These are phyloP conservation scores for Lecanicillium sp. DNA, from an alignment of 2,329 filamentous ascomycete genomes.

Conservation along the genomic window DNA sequence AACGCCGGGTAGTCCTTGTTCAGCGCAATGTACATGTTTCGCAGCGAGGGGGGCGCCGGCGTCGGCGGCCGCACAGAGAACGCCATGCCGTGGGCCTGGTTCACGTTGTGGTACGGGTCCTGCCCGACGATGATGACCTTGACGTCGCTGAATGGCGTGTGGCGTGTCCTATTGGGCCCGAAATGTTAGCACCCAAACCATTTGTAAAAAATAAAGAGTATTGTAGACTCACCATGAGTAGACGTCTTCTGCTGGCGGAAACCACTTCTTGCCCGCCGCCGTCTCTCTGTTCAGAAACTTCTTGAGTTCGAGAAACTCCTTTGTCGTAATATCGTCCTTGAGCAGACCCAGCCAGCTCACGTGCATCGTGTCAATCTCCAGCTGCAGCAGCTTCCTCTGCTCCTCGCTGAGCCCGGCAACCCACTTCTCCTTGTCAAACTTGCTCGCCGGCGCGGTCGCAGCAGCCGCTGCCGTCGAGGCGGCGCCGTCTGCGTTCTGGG, in stretches of 20 bases:
- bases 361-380: slow-evolving; percentile 89
- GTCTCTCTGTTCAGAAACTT: slow-evolving; percentile 77
- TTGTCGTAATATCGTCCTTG: slow-evolving; percentile 75
- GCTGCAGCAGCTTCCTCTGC: slow-evolving; percentile 71
- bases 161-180: slow-evolving; percentile 72
- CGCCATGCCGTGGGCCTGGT: slow-evolving; percentile 92
- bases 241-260: slow-evolving; percentile 80
- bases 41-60: slow-evolving; percentile 78
- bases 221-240: slow-evolving; percentile 84
- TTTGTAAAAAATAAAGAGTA: slow-evolving; percentile 1
- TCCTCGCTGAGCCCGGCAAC: slow-evolving; percentile 71
- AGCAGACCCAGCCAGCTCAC: slow-evolving; percentile 86
- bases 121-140: slow-evolving; percentile 93
- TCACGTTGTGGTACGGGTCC: slow-evolving; percentile 93
- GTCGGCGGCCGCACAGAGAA: slow-evolving; percentile 93
- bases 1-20: slow-evolving; percentile 85
- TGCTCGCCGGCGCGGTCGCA: slow-evolving; percentile 33
- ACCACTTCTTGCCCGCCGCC: slow-evolving; percentile 67
- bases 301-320: slow-evolving; percentile 83
- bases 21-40: slow-evolving; percentile 88
- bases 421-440: slow-evolving; percentile 90
- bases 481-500: slow-evolving; percentile 24
- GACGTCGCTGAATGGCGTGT: slow-evolving; percentile 81
- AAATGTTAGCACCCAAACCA: too few species aligned
- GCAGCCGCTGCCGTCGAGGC: slow-evolving; percentile 23